phyloP scores from a whole-genome alignment of 306 rosid genomes.

The Oxytropis ochrocephala region DNA sequence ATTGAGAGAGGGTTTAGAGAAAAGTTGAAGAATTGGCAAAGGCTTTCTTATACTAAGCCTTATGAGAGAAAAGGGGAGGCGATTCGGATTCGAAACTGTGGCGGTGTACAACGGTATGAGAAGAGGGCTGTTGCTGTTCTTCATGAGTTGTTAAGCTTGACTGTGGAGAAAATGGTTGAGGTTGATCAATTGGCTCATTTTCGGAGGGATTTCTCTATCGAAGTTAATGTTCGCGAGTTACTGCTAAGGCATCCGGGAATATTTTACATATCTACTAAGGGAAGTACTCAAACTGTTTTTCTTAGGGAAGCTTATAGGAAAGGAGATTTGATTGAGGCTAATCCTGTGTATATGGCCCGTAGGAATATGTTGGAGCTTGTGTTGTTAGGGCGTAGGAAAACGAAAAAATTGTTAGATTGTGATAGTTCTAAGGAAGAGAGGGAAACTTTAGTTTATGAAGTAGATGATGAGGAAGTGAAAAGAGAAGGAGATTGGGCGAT shows the following conservation, averaged over 20 bases:
- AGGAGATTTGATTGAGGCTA: slow-evolving; percentile 54
- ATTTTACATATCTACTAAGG: slow-evolving; percentile 70
- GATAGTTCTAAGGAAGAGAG: slow-evolving; percentile 19
- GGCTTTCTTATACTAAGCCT: slow-evolving; percentile 66
- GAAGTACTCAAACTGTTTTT: slow-evolving; percentile 51
- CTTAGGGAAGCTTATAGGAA: slow-evolving; percentile 62
- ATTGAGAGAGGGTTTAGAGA: slow-evolving; percentile 56
- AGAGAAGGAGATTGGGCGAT: slow-evolving; percentile 57
- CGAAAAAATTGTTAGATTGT: slow-evolving; percentile 27
- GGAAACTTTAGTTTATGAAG: slow-evolving; percentile 12
- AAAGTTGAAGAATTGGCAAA: slow-evolving; percentile 73
- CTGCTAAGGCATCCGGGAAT: slow-evolving; percentile 59
- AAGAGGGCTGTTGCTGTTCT: slow-evolving; percentile 70
- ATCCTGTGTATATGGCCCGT: slow-evolving; percentile 35
- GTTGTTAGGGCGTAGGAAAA: slow-evolving; percentile 44
- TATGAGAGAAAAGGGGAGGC: slow-evolving; percentile 51
- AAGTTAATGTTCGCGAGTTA: slow-evolving; percentile 59
- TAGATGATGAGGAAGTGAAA: slow-evolving; percentile 23
- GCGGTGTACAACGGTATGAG: slow-evolving; percentile 57
- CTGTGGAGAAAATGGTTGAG: slow-evolving; percentile 77
- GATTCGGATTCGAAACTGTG: slow-evolving; percentile 31
- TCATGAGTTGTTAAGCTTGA: slow-evolving; percentile 79
- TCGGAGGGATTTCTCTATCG: slow-evolving; percentile 48
- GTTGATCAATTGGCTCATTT: slow-evolving; percentile 70
- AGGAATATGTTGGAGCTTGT: slow-evolving; percentile 66